Evolutionary conservation across 352 stramenopile genomes (phyloP).

Genomic region (Pythium diclinum): DNA sequence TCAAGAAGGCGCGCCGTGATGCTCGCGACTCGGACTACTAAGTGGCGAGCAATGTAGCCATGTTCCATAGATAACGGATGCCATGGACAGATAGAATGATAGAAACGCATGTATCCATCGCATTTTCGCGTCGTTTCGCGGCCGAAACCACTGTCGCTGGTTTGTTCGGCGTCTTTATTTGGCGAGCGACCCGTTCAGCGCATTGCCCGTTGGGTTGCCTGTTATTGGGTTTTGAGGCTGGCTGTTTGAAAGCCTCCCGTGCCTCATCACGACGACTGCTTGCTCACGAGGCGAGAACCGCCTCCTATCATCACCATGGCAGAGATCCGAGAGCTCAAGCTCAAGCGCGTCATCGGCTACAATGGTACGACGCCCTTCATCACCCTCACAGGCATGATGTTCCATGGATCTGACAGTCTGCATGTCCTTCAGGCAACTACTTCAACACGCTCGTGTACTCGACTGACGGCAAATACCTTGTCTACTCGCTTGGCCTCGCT

Average conservation of each 20-base stretch:
- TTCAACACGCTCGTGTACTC: conserved; percentile 78
- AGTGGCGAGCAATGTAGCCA: not conserved
- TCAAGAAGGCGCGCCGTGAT: conserved; percentile 48
- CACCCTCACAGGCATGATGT: not conserved
- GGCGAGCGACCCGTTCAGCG: not conserved
- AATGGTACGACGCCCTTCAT: conserved; percentile 44
- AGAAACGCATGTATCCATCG: not conserved
- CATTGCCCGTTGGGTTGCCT: not conserved
- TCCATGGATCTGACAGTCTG: not conserved
- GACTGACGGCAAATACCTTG: conserved; percentile 71
- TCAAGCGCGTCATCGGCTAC: conserved; percentile 78
- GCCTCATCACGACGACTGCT: conserved; percentile 1
- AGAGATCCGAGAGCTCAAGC: conserved; percentile 68
- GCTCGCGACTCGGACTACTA: not conserved
- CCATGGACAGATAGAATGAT: not conserved
- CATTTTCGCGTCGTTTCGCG: not conserved
- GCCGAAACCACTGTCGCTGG: not conserved
- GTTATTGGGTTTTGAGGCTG: not conserved
- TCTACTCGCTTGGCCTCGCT: conserved; percentile 85
- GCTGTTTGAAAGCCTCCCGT: not conserved
- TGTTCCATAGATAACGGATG: not conserved
- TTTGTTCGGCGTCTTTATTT: not conserved
- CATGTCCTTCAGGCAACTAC: conserved; percentile 29
- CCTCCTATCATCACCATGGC: conserved; percentile 36
- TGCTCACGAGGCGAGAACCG: not conserved